Conservation (phyloP, 495 filamentous ascomycete genomes). For the Sporormia fimetaria region DNA sequence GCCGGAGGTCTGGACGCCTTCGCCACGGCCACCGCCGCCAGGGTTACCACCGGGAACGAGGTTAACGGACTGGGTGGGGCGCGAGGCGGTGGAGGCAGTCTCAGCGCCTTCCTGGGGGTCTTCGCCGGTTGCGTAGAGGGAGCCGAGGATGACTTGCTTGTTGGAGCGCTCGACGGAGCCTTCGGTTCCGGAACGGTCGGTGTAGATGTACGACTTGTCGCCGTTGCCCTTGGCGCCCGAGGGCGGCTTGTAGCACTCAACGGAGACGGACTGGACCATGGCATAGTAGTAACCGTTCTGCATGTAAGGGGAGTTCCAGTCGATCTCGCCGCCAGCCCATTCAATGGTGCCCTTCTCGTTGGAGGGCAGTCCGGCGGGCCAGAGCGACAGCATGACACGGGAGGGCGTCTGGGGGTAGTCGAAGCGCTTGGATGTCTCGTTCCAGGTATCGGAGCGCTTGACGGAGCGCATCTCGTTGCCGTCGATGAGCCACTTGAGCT, state of each 20-base stretch:
- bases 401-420: slow-evolving; percentile 85
- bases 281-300: slow-evolving; percentile 85
- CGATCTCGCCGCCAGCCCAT: slow-evolving; percentile 83
- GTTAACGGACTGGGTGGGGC: slow-evolving; percentile 16
- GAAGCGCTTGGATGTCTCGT: slow-evolving; percentile 69
- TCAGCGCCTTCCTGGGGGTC: slow-evolving; percentile 25
- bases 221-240: slow-evolving; percentile 48
- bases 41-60: slow-evolving; percentile 32
- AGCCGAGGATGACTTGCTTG: slow-evolving; percentile 66
- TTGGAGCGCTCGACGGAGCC: slow-evolving; percentile 62
- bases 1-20: background rate
- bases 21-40: slow-evolving; percentile 19
- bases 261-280: slow-evolving; percentile 59
- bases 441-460: slow-evolving; percentile 69
- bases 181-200: slow-evolving; percentile 52
- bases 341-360: slow-evolving; percentile 77
- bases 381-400: slow-evolving; percentile 89
- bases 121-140: slow-evolving; percentile 61
- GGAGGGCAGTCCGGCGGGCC: slow-evolving; percentile 74
- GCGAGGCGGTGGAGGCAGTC: slow-evolving; percentile 6
- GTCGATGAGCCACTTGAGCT: slow-evolving; percentile 76
- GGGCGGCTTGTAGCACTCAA: slow-evolving; percentile 75
- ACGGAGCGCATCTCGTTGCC: slow-evolving; percentile 61
- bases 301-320: slow-evolving; percentile 79
- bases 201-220: slow-evolving; percentile 64